Conservation (phyloP, 2,329 filamentous ascomycete species). For the Macrophomina phaseolina region DNA sequence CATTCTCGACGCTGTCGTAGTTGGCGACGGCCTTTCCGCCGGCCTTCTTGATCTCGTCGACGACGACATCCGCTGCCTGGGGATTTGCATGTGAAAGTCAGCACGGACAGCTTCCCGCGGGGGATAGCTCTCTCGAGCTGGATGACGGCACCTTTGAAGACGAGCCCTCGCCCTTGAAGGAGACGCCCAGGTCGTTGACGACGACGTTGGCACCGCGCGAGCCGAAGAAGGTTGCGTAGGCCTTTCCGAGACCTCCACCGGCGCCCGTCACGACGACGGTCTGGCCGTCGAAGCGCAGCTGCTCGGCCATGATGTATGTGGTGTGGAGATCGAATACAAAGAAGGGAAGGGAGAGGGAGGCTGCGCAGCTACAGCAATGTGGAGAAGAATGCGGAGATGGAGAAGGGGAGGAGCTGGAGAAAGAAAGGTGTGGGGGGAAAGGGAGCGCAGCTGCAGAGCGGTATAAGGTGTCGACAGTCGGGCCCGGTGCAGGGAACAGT, state of each 20-base stretch:
- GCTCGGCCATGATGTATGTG: constrained; percentile 34
- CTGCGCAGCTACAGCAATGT: constrained; percentile 13
- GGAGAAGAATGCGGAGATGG: constrained; percentile 7
- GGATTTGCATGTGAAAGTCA: constrained; percentile 23
- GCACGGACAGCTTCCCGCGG: neutral
- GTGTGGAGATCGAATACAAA: constrained; percentile 1
- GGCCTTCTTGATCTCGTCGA: constrained; percentile 80
- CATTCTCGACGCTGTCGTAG: constrained; percentile 93
- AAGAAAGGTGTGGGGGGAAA: constrained; percentile 1
- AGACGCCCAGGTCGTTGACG: constrained; percentile 93
- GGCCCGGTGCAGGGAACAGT: constrained; percentile 1
- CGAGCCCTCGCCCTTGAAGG: constrained; percentile 89
- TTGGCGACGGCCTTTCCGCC: constrained; percentile 97
- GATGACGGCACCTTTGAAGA: constrained; percentile 73
- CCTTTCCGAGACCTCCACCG: constrained; percentile 80
- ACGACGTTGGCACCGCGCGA: constrained; percentile 92
- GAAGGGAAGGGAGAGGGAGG: constrained; percentile 14
- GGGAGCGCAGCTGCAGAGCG: neutral
- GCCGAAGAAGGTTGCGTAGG: constrained; percentile 87
- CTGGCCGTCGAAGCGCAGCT: constrained; percentile 83
- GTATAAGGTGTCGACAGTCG: constrained; percentile 10
- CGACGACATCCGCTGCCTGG: constrained; percentile 81
- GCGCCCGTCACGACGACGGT: constrained; percentile 88
- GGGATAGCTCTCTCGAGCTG: neutral
- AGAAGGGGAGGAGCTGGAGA: constrained; percentile 7